Evolutionary conservation across 495 filamentous ascomycete genomes (phyloP).

Genomic region (Lasiosphaeria ovina): DNA sequence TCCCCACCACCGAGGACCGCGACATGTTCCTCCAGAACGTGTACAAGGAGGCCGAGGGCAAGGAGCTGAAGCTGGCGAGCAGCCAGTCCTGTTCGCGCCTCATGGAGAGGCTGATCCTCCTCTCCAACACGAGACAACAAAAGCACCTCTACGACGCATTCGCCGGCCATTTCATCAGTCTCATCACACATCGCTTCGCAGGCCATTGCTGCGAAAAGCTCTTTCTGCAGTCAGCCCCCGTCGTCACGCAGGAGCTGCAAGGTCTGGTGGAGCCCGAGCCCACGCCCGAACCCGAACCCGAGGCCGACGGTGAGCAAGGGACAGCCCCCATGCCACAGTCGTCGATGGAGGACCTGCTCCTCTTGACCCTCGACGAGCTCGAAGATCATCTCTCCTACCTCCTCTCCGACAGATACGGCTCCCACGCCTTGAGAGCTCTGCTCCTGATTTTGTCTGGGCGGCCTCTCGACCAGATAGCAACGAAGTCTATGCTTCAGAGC

Average conservation of each 20-base stretch:
- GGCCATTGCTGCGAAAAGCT: constrained; percentile 95
- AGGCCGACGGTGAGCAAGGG: constrained; percentile 42
- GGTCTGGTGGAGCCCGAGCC: constrained; percentile 28
- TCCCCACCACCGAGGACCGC: constrained; percentile 73
- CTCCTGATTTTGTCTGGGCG: constrained; percentile 82
- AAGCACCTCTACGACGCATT: constrained; percentile 83
- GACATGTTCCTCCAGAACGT: constrained; percentile 79
- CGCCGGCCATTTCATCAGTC: constrained; percentile 79
- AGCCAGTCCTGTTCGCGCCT: constrained; percentile 92
- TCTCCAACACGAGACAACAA: constrained; percentile 77
- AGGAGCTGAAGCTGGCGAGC: constrained; percentile 92
- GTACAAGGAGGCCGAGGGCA: constrained; percentile 79
- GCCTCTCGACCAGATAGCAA: constrained; percentile 62
- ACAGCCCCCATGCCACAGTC: constrained; percentile 25
- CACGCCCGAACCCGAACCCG: constrained; percentile 29
- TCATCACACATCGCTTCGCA: constrained; percentile 92
- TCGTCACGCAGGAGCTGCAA: constrained; percentile 70
- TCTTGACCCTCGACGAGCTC: constrained; percentile 77
- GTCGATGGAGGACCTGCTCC: constrained; percentile 81
- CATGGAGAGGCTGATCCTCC: constrained; percentile 83
- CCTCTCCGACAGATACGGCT: constrained; percentile 84
- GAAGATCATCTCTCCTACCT: constrained; percentile 80
- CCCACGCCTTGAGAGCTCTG: constrained; percentile 82
- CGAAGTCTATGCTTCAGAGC: constrained; percentile 71
- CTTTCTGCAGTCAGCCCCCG: constrained; percentile 75